Conservation (phyloP, 306 rosid species). For the Fragaria iinumae region DNA sequence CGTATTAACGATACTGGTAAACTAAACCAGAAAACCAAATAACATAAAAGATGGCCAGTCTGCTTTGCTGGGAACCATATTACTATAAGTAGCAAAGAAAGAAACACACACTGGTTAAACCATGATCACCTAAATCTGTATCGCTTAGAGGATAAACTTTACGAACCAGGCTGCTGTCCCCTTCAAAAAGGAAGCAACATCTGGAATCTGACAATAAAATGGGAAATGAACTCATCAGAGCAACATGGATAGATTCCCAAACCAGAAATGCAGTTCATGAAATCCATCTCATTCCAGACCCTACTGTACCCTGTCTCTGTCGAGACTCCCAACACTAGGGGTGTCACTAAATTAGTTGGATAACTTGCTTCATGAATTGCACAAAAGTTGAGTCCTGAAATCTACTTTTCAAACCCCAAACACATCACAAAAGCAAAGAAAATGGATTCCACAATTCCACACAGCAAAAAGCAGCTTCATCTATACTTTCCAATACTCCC, state of each 20-base stretch:
- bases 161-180: slow-evolving; percentile 1
- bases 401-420: neutral
- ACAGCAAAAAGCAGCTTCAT: neutral
- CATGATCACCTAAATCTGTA: slow-evolving; percentile 3
- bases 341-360: neutral
- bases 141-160: neutral
- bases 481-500: neutral
- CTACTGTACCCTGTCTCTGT: neutral
- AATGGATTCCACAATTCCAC: neutral
- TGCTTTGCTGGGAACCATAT: neutral
- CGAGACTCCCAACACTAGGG: too few species aligned
- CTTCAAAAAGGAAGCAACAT: slow-evolving; percentile 1
- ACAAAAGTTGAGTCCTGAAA: neutral
- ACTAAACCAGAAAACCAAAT: neutral
- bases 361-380: neutral
- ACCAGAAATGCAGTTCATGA: neutral
- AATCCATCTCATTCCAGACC: neutral
- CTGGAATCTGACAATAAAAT: neutral
- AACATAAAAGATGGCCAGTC: neutral
- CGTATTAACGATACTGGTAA: neutral
- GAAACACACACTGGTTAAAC: neutral
- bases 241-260: neutral
- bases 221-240: neutral
- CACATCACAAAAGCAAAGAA: neutral
- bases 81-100: neutral